Evolutionary conservation across 1,284 basidiomycete species (phyloP), one percentile per base, ranked within the genome.

Genomic region (Sporisorium scitamineum): DNA sequence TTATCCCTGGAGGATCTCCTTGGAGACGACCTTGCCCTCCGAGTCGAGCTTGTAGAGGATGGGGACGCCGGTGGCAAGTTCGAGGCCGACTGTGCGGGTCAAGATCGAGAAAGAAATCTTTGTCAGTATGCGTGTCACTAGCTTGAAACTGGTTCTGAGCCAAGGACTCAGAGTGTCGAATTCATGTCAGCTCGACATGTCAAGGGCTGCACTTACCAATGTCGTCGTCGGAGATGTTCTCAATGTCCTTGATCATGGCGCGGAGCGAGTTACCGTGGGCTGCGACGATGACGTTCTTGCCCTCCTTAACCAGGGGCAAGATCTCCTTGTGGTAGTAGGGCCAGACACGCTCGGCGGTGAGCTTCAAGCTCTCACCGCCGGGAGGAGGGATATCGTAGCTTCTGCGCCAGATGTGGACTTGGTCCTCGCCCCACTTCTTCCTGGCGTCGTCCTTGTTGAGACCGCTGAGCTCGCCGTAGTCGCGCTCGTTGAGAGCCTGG

Each of bases 241-340:
- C 87, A 45, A 87, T 80, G 45, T 82, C 72, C 86, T 84, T 87
- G 78, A 87, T 87, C 75, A 87, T 85, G 31, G 86, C 83, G 18
- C 85, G 80, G 31, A 83, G 69, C 50, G 86, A 87, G 85, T 87
- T 87, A 45, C 87, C 87, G 79, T 87, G 87, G 37, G 86, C 86
- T 31, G 86, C 83, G 26, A 87, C 83, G 56, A 87, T 81, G 20
- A 87, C 84, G 70, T 86, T 86, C 80, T 87, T 85, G 61, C 87
- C 87, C 58, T 81, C 61, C 39, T 78, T 61, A 55, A 87, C 78
- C 22, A 81, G 73, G 13, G 87, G 87, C 37, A 84, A 68, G 76
- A 87, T 87, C 63, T 87, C 75, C 62, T 79, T 71, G 70, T 87
- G 77, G 77, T 83, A 87, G 82, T 87, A 87, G 37, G 87, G 87